Evolutionary conservation across 768 basidiomycete genomes (phyloP), one percentile per base, ranked within the genome.

Genomic region (Saitozyma podzolica): DNA sequence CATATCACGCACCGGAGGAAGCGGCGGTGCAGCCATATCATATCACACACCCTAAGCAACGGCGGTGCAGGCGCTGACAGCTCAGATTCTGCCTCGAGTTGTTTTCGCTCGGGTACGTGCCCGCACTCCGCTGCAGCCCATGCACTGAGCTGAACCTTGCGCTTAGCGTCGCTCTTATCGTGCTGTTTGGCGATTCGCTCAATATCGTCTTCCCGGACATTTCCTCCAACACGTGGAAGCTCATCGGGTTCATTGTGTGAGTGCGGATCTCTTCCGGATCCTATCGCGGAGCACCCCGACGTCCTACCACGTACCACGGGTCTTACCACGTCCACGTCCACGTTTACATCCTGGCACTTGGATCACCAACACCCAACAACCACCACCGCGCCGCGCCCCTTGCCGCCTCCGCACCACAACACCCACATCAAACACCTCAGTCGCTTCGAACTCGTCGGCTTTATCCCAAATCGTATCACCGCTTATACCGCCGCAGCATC

Each of bases 131-230:
- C 39, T 4, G 52, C 17, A 47, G 58, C 29, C 29, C 29, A 29
- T 5, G 5, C 2, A 29, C 29, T 29, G 5, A 29, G 29, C 29
- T 29, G 29, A 29, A 29, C 29, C 5, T 2, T 2, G 29, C 29
- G 29, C 29, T 29, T 5, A 73, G 72, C 64, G 91, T 96, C 40
- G 85, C 92, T 54, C 84, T 95, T n/a, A 85, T 96, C 53, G 91
- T 93, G 1, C 80, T 97, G 3, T 91, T 90, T 65, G 91, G 89
- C 9, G 94, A 97, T 78, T 90, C 90, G 8, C 77, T 96, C 62
- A 84, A 91, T 74, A 83, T 84, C 3, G 81, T 97, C 54, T 81
- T 88, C 58, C 91, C 92, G 7, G 65, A 78, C 5, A 84, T 88
- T 66, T 86, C 89, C 0, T 77, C 87, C 14, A 83, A 86, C 73